These are phyloP conservation scores for Paulownia fortunei DNA, from an alignment of 257 asterid species.

Conservation along the genomic window DNA sequence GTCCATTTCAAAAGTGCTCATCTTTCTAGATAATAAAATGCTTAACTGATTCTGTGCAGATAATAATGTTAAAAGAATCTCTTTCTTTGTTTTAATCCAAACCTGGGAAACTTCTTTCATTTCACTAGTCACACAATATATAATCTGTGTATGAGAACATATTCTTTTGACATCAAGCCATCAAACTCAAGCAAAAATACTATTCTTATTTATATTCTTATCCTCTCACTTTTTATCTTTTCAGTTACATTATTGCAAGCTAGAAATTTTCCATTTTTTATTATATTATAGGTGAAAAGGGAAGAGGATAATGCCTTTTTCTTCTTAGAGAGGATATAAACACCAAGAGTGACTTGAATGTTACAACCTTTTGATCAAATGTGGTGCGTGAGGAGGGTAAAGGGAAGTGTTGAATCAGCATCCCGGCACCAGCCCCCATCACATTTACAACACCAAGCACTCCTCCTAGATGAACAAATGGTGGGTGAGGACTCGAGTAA, in stretches of 20 bases:
- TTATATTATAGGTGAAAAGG: neutral
- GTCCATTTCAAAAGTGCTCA: neutral
- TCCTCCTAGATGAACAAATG: conserved; percentile 78
- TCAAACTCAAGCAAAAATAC: conserved; percentile 20
- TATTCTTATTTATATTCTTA: neutral
- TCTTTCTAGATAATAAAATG: neutral
- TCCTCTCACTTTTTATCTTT: neutral
- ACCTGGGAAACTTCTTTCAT: neutral
- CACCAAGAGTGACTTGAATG: conserved; percentile 18
- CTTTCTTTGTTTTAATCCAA: neutral
- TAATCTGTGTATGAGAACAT: neutral
- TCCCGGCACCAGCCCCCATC: conserved; percentile 88
- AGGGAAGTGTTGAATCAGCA: conserved; percentile 42
- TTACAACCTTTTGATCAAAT: conserved; percentile 61
- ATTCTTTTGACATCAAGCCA: conserved; percentile 6
- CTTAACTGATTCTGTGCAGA: neutral
- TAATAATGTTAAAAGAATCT: neutral
- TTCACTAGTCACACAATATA: conserved; percentile 9
- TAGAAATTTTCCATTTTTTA: neutral
- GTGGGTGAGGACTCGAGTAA: conserved; percentile 68
- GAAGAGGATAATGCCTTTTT: neutral
- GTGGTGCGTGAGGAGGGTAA: conserved; percentile 32
- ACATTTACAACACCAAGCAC: conserved; percentile 88
- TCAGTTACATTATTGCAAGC: conserved; percentile 5
- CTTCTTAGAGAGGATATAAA: neutral